Base-by-base conservation (phyloP, 1,284 basidiomycete genomes). In the Sanghuangporus baumii region DNA sequence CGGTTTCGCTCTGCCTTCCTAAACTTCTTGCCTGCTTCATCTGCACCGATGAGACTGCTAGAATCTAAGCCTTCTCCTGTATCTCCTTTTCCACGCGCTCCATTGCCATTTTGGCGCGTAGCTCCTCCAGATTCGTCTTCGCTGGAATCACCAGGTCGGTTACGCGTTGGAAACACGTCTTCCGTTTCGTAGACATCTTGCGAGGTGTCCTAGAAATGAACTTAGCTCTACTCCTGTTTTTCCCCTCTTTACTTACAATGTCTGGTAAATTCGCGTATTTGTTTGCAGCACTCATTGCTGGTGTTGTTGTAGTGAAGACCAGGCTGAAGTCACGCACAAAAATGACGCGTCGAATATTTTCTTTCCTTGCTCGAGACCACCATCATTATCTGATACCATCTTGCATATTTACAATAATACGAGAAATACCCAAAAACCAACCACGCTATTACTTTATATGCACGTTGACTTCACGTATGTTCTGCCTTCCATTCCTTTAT, bases 121-220 rank as follows among this genome's bases (percentile, higher is more conserved):
- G 77, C 74, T 23, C 74, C 67, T 3, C 74, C 72, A 36, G 76
- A 69, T 66, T 90, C 88, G 16, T 90, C 88, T 47, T 89, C 87
- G 68, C 81, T 84, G 1, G 82, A 83, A 65, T 88, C 85, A 26
- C 74, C 82, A 72, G 83, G 84, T 62, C 77, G 76, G 43, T 76
- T 74, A 60, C 81, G 77, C 14, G 82, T 71, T 9, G 81, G 82
- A 66, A 87, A 81, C 26, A 85, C 78, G 67, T 96, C 94, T 56
- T 92, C 87, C 0, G 94, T 96, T 74, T 97, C 94, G 71, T 96
- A 97, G 43, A 96, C 84, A 72, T 97, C 94, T 48, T 86, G 91
- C 1, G 92, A 93, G 7, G 91, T 92, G 73, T 96, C 93, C 93
- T 96, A 63, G 6, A 51, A 36, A 51, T 51, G 20, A 41, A n/a